phyloP scores from a whole-genome alignment of 371 early-diverging fungal genomes.

The Conidiobolus coronatus region DNA sequence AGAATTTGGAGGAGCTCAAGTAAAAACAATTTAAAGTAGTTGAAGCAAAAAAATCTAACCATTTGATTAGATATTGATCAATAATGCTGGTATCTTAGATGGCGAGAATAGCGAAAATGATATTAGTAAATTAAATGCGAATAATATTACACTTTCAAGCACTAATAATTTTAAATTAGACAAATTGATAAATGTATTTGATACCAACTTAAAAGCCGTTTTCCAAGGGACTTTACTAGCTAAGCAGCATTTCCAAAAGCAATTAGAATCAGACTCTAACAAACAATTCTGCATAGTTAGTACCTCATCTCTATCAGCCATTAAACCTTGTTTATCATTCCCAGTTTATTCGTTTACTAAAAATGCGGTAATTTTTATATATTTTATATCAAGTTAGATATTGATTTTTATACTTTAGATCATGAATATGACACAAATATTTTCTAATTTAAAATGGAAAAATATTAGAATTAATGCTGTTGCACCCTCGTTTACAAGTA shows the following conservation, averaged over 20 bases:
- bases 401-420: background rate
- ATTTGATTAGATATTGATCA: background rate
- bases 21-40: background rate
- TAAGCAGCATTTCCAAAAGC: background rate
- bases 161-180: background rate
- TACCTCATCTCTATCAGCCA: background rate
- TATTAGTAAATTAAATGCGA: background rate
- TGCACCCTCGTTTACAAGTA: background rate
- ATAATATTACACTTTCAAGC: background rate
- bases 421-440: background rate
- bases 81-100: background rate
- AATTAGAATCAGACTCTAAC: background rate
- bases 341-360: background rate
- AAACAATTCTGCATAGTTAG: background rate
- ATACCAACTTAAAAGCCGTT: background rate
- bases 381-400: background rate
- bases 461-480: background rate
- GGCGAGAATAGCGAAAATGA: background rate
- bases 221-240: background rate
- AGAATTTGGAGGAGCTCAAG: conserved; percentile 2
- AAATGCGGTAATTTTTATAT: background rate
- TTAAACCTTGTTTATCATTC: background rate
- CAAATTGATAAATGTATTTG: background rate
- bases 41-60: background rate
- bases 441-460: background rate